These are phyloP conservation scores for Glycine latifolia DNA, from an alignment of 306 rosid genomes.

Conservation along the genomic window DNA sequence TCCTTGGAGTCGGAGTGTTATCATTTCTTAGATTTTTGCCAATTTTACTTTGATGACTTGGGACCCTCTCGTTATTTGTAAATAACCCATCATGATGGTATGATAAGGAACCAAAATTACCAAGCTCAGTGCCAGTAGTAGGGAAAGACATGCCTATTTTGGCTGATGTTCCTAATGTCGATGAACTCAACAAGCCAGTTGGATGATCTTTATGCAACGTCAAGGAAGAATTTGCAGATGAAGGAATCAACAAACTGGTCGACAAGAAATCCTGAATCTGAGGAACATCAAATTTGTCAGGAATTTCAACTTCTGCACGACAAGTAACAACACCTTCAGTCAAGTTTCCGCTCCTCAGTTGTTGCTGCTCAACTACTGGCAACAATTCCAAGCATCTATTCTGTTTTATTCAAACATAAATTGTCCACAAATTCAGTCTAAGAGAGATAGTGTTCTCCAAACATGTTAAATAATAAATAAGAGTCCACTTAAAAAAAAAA, in stretches of 20 bases:
- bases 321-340: conserved; percentile 52
- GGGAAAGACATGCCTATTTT: conserved; percentile 60
- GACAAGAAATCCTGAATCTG: conserved; percentile 57
- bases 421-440: conserved; percentile 5
- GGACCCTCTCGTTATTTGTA: conserved; percentile 52
- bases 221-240: conserved; percentile 53
- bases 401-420: conserved; percentile 61
- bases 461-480: too few relatives aligned
- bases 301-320: conserved; percentile 57
- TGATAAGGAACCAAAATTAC: conserved; percentile 57
- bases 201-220: conserved; percentile 51
- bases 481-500: too few relatives aligned
- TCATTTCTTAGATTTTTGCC: conserved; percentile 60
- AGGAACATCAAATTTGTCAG: conserved; percentile 59
- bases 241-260: conserved; percentile 79
- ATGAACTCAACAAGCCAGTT: conserved; percentile 52
- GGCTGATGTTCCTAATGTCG: conserved; percentile 57
- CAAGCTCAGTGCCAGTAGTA: conserved; percentile 47
- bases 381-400: conserved; percentile 86
- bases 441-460: too few relatives aligned
- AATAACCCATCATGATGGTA: conserved; percentile 48
- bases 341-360: conserved; percentile 69
- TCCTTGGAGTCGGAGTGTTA: conserved; percentile 51
- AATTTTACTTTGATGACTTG: conserved; percentile 49
- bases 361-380: conserved; percentile 78